Base-by-base conservation (phyloP, 1,139 yeast species). In the Yamadazyma friedrichii region DNA sequence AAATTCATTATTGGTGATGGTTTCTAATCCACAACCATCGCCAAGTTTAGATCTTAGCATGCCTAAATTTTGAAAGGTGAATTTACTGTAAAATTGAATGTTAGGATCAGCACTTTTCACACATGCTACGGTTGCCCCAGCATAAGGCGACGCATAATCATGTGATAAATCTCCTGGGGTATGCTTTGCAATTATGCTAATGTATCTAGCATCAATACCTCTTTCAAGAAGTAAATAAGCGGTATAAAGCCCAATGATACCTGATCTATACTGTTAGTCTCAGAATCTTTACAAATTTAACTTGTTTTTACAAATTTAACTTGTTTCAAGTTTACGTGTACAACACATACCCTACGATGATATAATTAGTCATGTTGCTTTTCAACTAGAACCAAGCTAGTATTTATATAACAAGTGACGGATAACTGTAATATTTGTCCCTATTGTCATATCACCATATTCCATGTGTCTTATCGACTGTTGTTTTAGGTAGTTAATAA, bases 231-330 rank as follows among this genome's bases (percentile, higher is more conserved):
- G 52, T 24, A 46, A 42, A 37, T 46, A 58, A 6, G 53, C 52
- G 12, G 66, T 61, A 39, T 59, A 59, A 12, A 61, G 54, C 3
- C 65, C 65, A 22, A 58, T 52, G 13, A 61, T 49, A 2, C 66
- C 66, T 8, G 60, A 42, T 4, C 51, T 41, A 26, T 2, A 24
- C 6, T 34, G 38, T 38, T 38, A 38, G 41, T 28, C 8, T 28
- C 15, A 5, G 31, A 28, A 30, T 9, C 8, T 20, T 5, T 20
- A 6, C 8, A 20, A 20, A 20, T 20, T 20, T 20, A 20, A 20
- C 24, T 20, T 20, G n/a, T 9, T 20, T 20, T 5, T 20, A 6
- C 8, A 20, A 20, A 20, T 20, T 20, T 20, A 20, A 20, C 24
- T 20, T 20, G n/a, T n/a, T n/a, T n/a, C n/a, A n/a, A n/a, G n/a